phyloP scores from a whole-genome alignment of 2,329 filamentous ascomycete species.

The Aspergillus awamori region DNA sequence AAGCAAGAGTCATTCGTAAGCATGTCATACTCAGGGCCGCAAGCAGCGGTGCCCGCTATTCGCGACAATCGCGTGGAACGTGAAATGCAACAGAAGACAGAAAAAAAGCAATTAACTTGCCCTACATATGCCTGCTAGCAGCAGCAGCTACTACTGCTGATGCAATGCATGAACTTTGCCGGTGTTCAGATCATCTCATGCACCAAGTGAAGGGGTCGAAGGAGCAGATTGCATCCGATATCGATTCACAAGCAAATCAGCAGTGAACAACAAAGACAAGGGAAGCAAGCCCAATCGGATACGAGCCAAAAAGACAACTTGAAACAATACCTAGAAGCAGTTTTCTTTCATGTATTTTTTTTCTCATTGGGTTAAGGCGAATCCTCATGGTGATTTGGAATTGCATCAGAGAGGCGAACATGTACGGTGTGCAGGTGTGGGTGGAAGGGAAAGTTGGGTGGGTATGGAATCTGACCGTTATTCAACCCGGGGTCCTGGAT shows the following conservation, averaged over 20 bases:
- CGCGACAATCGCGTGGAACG: slow-evolving; percentile 14
- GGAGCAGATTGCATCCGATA: not conserved
- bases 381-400: not conserved
- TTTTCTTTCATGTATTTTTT: too few species aligned
- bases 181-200: slow-evolving; percentile 13
- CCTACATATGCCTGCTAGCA: not conserved
- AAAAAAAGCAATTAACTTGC: slow-evolving; percentile 5
- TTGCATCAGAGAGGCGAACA: slow-evolving; percentile 1
- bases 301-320: not conserved
- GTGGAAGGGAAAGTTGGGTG: not conserved
- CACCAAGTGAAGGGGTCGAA: not conserved
- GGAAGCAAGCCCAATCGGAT: slow-evolving; percentile 13
- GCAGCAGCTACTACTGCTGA: not conserved
- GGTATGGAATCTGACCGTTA: slow-evolving; percentile 3
- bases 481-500: slow-evolving; percentile 9
- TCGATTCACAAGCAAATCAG: slow-evolving; percentile 5
- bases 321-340: slow-evolving; percentile 6
- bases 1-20: not conserved
- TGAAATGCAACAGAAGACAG: not conserved
- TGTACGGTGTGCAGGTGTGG: not conserved
- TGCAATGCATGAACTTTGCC: slow-evolving; percentile 10
- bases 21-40: not conserved
- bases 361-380: not conserved
- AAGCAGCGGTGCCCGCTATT: slow-evolving; percentile 1
- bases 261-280: slow-evolving; percentile 13